These are phyloP conservation scores for Picochlorum sp. DNA, from an alignment of 139 green algal species.

Conservation along the genomic window DNA sequence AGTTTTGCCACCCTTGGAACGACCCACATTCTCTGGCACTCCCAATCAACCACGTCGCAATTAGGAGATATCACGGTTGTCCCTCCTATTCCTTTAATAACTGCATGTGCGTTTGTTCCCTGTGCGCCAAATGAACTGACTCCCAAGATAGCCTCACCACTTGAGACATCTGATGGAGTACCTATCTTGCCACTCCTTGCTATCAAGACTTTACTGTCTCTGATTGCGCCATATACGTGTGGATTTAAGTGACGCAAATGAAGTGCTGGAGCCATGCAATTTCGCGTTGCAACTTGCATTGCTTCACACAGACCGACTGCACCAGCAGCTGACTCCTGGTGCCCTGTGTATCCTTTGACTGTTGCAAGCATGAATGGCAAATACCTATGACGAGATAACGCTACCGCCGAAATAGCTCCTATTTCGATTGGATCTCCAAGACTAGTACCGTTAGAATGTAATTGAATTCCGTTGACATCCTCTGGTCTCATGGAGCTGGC, in stretches of 20 bases:
- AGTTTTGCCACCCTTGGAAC: neutral
- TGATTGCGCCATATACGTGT: slow-evolving; percentile 35
- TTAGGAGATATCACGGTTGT: too few species aligned
- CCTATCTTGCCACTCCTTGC: slow-evolving; percentile 22
- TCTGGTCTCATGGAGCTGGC: neutral
- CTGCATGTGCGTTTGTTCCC: slow-evolving; percentile 53
- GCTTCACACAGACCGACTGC: slow-evolving; percentile 46
- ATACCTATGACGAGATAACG: slow-evolving; percentile 36
- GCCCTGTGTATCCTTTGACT: slow-evolving; percentile 52
- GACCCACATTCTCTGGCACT: neutral
- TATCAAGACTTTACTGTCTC: slow-evolving; percentile 15
- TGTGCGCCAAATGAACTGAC: slow-evolving; percentile 61
- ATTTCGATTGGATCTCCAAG: slow-evolving; percentile 79
- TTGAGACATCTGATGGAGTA: slow-evolving; percentile 4
- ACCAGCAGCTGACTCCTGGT: slow-evolving; percentile 74
- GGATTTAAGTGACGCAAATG: slow-evolving; percentile 61
- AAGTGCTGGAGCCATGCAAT: slow-evolving; percentile 25
- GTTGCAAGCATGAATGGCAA: slow-evolving; percentile 32
- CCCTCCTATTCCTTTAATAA: slow-evolving; percentile 25
- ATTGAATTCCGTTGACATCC: slow-evolving; percentile 40
- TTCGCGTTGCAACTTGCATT: slow-evolving; percentile 8
- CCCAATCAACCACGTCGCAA: neutral
- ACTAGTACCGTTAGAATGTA: slow-evolving; percentile 65
- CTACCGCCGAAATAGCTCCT: slow-evolving; percentile 28
- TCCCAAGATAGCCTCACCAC: slow-evolving; percentile 19